Evolutionary conservation across 2,329 filamentous ascomycete genomes (phyloP).

Genomic region (Stromatinia cepivora): DNA sequence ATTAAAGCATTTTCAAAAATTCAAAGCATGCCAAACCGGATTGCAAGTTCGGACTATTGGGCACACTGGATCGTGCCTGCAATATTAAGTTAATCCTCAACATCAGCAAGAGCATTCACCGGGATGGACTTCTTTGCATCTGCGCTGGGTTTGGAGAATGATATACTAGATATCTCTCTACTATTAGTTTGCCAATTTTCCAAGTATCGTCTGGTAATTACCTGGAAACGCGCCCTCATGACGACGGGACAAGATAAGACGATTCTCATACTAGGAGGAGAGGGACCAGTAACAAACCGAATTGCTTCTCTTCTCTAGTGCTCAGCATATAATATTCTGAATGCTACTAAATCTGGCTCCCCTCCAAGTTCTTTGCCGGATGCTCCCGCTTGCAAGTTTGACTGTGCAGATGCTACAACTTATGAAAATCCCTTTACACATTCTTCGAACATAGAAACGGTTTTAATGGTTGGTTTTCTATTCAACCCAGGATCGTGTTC

Average conservation of each 20-base stretch:
- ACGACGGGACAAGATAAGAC: background rate
- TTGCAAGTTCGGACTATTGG: background rate
- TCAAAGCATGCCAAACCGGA: background rate
- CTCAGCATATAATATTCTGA: background rate
- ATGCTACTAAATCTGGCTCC: background rate
- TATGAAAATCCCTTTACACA: background rate
- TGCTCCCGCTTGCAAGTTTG: constrained; percentile 2
- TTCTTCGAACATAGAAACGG: background rate
- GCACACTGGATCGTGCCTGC: background rate
- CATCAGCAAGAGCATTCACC: background rate
- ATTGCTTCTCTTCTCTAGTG: background rate
- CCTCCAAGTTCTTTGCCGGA: background rate
- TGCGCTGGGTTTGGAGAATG: background rate
- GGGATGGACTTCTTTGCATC: background rate
- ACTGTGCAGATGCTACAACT: background rate
- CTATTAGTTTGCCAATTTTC: background rate
- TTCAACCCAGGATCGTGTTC: background rate
- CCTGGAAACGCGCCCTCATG: background rate
- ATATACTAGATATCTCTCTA: too few relatives aligned
- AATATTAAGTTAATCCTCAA: background rate
- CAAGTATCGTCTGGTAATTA: background rate
- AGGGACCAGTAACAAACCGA: background rate
- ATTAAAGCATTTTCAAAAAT: background rate
- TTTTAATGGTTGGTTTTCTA: background rate
- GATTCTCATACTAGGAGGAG: background rate